These are phyloP conservation scores for Albifimbria verrucaria DNA, from an alignment of 2,329 filamentous ascomycete genomes.

Conservation along the genomic window DNA sequence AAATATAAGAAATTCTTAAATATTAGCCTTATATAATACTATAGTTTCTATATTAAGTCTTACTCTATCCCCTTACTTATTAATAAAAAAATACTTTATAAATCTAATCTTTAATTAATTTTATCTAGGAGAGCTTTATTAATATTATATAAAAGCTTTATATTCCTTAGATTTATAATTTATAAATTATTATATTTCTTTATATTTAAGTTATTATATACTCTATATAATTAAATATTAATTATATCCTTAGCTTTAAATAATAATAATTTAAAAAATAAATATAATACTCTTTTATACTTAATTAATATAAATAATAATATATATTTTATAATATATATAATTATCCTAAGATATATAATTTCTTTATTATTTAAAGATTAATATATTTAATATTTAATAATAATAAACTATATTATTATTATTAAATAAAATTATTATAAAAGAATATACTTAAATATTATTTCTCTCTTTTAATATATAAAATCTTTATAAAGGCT, in stretches of 20 bases:
- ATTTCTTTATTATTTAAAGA: neutral
- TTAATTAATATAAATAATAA: neutral
- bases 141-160: neutral
- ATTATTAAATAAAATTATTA: neutral
- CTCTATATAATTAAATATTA: neutral
- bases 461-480: neutral
- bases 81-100: neutral
- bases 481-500: neutral
- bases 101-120: neutral
- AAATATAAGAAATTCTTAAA: neutral
- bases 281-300: neutral
- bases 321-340: neutral
- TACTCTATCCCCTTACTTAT: neutral
- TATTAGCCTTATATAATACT: neutral
- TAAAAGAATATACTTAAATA: neutral
- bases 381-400: neutral
- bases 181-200: neutral
- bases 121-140: neutral
- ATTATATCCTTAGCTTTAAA: neutral
- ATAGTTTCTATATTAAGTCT: neutral
- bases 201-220: neutral
- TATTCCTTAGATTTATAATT: neutral
- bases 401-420: neutral
- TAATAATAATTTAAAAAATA: neutral
- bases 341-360: neutral